phyloP scores from a whole-genome alignment of 768 basidiomycete genomes.

The Lentinula boryana region DNA sequence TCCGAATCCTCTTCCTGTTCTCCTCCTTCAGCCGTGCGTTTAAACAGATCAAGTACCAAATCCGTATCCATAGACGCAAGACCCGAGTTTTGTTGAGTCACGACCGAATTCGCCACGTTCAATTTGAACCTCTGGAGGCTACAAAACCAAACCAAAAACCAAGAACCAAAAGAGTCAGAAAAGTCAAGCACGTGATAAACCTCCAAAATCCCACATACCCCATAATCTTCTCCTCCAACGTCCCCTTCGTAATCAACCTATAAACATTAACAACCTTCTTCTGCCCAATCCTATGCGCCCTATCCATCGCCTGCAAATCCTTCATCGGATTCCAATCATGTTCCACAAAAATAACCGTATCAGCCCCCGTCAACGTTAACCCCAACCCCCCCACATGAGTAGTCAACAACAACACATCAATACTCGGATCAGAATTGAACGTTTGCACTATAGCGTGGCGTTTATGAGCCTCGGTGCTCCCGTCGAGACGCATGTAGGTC shows the following conservation, averaged over 20 bases:
- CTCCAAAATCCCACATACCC: constrained; percentile 53
- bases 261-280: constrained; percentile 99
- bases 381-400: constrained; percentile 97
- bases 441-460: constrained; percentile 97
- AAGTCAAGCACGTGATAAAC: not conserved
- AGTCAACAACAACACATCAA: constrained; percentile 92
- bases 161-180: not conserved
- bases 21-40: constrained; percentile 75
- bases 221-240: constrained; percentile 99
- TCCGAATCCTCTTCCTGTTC: constrained; percentile 51
- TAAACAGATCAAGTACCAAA: constrained; percentile 91
- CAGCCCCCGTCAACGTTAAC: constrained; percentile 93
- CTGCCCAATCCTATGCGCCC: constrained; percentile 96
- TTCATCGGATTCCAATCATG: constrained; percentile 99
- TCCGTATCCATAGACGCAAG: constrained; percentile 96
- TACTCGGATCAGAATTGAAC: constrained; percentile 96
- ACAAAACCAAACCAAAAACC: no score
- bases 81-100: constrained; percentile 96
- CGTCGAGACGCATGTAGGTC: constrained; percentile 98
- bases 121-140: constrained; percentile 98
- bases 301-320: constrained; percentile 98
- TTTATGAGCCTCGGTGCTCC: constrained; percentile 86
- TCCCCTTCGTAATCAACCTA: constrained; percentile 93
- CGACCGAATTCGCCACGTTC: constrained; percentile 94
- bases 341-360: constrained; percentile 98